Evolutionary conservation across 2,329 filamentous ascomycete genomes (phyloP).

Genomic region (Dactylella cylindrospora): DNA sequence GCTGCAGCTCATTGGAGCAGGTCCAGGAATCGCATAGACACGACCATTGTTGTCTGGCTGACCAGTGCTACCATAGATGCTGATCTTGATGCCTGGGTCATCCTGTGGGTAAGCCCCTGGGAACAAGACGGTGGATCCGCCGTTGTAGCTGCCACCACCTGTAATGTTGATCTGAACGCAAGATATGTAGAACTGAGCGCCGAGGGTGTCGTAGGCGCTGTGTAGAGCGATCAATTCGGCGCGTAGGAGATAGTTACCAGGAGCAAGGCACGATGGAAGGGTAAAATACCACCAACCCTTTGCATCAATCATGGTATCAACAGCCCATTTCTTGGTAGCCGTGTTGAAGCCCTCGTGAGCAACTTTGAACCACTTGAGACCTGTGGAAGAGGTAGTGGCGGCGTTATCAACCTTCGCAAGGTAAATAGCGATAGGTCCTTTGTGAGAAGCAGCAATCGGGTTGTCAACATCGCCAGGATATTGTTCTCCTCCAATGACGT

Average conservation of each 20-base stretch:
- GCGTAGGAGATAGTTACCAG: slow-evolving; percentile 49
- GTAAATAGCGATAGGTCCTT: slow-evolving; percentile 54
- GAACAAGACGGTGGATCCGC: slow-evolving; percentile 48
- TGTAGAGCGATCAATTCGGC: slow-evolving; percentile 46
- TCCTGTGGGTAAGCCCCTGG: slow-evolving; percentile 50
- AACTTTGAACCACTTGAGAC: slow-evolving; percentile 54
- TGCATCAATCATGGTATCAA: slow-evolving; percentile 57
- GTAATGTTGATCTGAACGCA: slow-evolving; percentile 52
- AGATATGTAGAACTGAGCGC: slow-evolving; percentile 52
- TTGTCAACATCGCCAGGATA: slow-evolving; percentile 57
- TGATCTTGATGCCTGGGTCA: slow-evolving; percentile 48
- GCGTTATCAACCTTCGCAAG: slow-evolving; percentile 54
- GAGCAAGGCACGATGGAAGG: slow-evolving; percentile 49
- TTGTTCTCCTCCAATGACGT: slow-evolving; percentile 60
- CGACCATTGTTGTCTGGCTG: slow-evolving; percentile 36
- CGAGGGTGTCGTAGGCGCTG: slow-evolving; percentile 45
- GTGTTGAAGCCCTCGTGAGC: slow-evolving; percentile 52
- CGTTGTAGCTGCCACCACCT: slow-evolving; percentile 46
- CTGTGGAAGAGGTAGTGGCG: slow-evolving; percentile 51
- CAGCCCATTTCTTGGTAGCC: slow-evolving; percentile 55
- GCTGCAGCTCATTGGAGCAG: slow-evolving; percentile 24
- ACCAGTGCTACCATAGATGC: slow-evolving; percentile 34
- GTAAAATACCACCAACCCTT: slow-evolving; percentile 54
- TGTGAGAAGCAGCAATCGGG: slow-evolving; percentile 57
- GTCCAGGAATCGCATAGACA: slow-evolving; percentile 31